Evolutionary conservation across 2,329 filamentous ascomycete genomes (phyloP).

Genomic region (Botryotinia globosa): DNA sequence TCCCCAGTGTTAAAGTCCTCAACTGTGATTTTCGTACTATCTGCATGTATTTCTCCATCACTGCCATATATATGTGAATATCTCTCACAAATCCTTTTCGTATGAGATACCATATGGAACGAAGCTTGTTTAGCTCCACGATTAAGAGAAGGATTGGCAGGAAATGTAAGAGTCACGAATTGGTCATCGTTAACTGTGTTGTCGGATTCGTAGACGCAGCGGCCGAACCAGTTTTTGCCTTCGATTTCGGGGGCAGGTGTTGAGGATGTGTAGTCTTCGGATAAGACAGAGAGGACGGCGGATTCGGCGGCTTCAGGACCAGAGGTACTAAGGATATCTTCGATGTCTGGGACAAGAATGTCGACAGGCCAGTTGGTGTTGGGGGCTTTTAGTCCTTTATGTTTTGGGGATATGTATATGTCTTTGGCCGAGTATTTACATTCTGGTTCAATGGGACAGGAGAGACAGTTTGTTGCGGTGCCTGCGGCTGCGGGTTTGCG

Average conservation of each 20-base stretch:
- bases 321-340: slow-evolving; percentile 58
- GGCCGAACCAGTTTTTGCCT: slow-evolving; percentile 73
- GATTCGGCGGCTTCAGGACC: slow-evolving; percentile 50
- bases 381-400: slow-evolving; percentile 58
- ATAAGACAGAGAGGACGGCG: slow-evolving; percentile 40
- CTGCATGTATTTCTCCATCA: slow-evolving; percentile 80
- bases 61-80: slow-evolving; percentile 85
- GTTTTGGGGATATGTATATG: slow-evolving; percentile 54
- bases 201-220: slow-evolving; percentile 92
- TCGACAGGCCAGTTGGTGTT: slow-evolving; percentile 79
- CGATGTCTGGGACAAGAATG: slow-evolving; percentile 89
- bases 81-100: slow-evolving; percentile 80
- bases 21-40: slow-evolving; percentile 72
- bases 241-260: slow-evolving; percentile 49
- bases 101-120: slow-evolving; percentile 93
- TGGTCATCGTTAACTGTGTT: slow-evolving; percentile 96
- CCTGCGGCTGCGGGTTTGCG: slow-evolving; percentile 76
- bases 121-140: slow-evolving; percentile 74
- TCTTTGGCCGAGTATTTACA: slow-evolving; percentile 86
- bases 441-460: slow-evolving; percentile 68
- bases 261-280: slow-evolving; percentile 53
- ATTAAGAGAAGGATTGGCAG: slow-evolving; percentile 27
- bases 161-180: slow-evolving; percentile 80
- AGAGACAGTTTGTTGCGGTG: slow-evolving; percentile 79
- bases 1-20: slow-evolving; percentile 64